Evolutionary conservation across 495 filamentous ascomycete genomes (phyloP), one percentile per base, ranked within the genome.

Genomic region (Jackrogersella multiformis): DNA sequence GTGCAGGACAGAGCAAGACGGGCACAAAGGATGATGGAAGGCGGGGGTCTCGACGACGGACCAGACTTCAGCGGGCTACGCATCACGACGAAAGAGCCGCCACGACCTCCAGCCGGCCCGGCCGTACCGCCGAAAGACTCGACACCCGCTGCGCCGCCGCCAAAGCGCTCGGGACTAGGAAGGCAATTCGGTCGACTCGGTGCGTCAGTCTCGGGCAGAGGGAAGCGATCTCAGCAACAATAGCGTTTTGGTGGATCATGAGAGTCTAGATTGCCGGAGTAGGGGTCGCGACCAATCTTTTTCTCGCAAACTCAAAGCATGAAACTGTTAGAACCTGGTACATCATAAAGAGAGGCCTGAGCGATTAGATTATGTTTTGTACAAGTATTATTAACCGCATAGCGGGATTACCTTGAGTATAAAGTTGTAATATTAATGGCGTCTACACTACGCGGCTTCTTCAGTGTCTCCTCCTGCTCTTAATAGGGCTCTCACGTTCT

Each of bases 1-100:
- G 92, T 94, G 16, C 95, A 99, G 72, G 96, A 99, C 61, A 86
- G 85, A 28, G 89, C 91, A 6, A 75, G 84, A 23, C 74, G 84
- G 35, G 72, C 81, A 23, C 80, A 84, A 56, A 76, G 81, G 41
- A 56, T 72, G 41, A 51, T 68, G 42, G 69, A 70, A 15, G 75
- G 74, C 0, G 69, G 78, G 0, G 74, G 77, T 10, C 46, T 81
- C 51, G 79, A 80, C 42, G 82, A 83, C 61, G 66, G 74, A 9
- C 45, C 73, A 18, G 70, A 73, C 36, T 70, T 79, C 18, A 61
- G 76, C 32, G 79, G 81, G 36, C 55, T 80, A 41, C 79, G 80
- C 12, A 78, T 86, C 0, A 72, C 76, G 30, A 82, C 83, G 21
- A 79, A 80, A 36, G 59, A 76, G 67, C 52, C 73, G 59, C 53